Evolutionary conservation across 768 basidiomycete genomes (phyloP), one percentile per base, ranked within the genome.

Genomic region (Russula lepida): DNA sequence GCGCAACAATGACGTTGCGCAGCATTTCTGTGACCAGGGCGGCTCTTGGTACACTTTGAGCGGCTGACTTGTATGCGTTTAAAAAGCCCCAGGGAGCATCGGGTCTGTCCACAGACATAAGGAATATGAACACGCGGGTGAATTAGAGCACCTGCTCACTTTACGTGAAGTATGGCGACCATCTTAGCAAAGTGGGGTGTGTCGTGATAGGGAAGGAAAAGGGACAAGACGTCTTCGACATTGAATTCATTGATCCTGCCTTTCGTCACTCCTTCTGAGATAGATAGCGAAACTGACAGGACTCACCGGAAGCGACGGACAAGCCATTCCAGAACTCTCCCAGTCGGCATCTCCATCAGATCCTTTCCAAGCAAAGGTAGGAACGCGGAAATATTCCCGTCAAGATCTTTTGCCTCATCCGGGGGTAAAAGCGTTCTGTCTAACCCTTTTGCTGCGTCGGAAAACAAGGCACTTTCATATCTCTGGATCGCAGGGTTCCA

Each of bases 201-300:
- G 66, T 95, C 92, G 68, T 98, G 93, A 70, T 95, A 98, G 0
- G 97, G 97, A 32, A 98, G 75, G 73, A 98, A 98, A 25, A 93
- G 76, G 8, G 85, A 74, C 6, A 98, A 78, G 28, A 94, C 70
- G 25, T 81, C 79, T 56, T 87, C 81, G 56, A 95, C 79, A 68
- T 98, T 97, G 76, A 98, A 93, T 71, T 98, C 94, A 69, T 98
- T 81, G 28, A 98, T 84, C 71, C 95, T 98, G 56, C 19, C 4
- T 21, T 51, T 46, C 15, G 5, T 62, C 13, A 57, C 23, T 32
- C 54, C 41, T 44, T 21, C 53, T 5, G 15, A 13, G 39, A 27
- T 48, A 17, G 7, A 23, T 27, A 32, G 15, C 5, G 33, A 32
- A 23, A 21, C 9, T 1, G 25, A 48, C 12, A 19, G 15, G 9